Evolutionary conservation across 352 stramenopile species (phyloP).

Genomic region (Phytopythium mirpurense): DNA sequence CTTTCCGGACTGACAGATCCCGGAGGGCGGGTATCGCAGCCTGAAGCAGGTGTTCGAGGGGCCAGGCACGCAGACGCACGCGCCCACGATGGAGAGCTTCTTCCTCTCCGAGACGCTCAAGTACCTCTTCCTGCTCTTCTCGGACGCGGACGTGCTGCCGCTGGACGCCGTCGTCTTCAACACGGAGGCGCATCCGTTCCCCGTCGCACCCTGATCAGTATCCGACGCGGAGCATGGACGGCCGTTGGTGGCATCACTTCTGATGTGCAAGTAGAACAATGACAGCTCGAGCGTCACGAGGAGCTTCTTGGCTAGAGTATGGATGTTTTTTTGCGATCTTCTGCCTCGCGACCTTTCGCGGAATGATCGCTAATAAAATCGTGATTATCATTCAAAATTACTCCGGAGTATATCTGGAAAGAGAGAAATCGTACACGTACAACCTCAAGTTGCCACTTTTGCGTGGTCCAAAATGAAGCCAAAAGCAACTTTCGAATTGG

Average conservation of each 20-base stretch:
- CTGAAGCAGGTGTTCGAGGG: constrained; percentile 48
- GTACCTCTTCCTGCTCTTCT: constrained; percentile 90
- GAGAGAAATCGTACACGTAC: too few relatives aligned
- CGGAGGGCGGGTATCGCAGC: constrained; percentile 57
- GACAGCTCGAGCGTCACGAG: background rate
- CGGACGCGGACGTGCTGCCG: constrained; percentile 52
- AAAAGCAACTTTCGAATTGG: too few relatives aligned
- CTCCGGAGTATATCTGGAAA: too few relatives aligned
- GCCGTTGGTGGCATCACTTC: too few relatives aligned
- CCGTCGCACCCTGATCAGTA: constrained; percentile 16
- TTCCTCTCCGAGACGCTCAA: constrained; percentile 93
- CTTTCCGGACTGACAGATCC: too few relatives aligned
- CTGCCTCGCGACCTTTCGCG: background rate
- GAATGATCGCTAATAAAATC: background rate
- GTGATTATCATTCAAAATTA: too few relatives aligned
- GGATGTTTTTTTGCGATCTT: background rate
- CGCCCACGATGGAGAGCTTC: constrained; percentile 77
- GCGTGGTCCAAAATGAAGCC: background rate
- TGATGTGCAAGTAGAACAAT: background rate
- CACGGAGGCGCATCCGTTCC: constrained; percentile 80
- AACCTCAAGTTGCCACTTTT: background rate
- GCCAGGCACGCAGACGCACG: constrained; percentile 13
- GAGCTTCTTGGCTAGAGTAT: background rate
- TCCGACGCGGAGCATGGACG: background rate
- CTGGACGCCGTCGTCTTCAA: constrained; percentile 84